Percentiles rank a stretch among this genome's conserved stretches.
Conservation (phyloP, 306 rosid species). For the Biancaea sappan region DNA sequence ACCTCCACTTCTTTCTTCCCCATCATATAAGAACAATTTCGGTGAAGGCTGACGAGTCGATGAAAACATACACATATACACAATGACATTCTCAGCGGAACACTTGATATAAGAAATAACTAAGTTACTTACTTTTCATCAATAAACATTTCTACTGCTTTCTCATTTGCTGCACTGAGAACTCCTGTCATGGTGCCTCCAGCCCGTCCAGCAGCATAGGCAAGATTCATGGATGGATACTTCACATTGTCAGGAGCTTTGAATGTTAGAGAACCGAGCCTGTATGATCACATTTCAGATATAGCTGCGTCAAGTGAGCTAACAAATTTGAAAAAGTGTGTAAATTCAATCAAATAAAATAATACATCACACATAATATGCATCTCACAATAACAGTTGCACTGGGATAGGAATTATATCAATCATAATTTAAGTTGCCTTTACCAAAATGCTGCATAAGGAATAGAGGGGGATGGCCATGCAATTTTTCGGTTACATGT, state of each 20-base stretch:
- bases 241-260: constrained; percentile 88
- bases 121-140: constrained; percentile 71
- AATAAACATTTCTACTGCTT: constrained; percentile 95
- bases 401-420: constrained; percentile 1
- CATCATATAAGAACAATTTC: not conserved
- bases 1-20: not conserved
- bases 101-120: not conserved
- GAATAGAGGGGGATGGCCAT: not conserved
- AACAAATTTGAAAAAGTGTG: not conserved
- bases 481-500: not conserved
- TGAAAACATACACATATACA: not conserved
- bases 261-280: constrained; percentile 95
- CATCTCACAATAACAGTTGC: not conserved
- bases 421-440: not conserved
- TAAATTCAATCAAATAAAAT: not conserved
- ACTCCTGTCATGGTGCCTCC: constrained; percentile 99
- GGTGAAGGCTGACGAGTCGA: constrained; percentile 8
- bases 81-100: constrained; percentile 2
- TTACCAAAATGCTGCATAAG: constrained; percentile 12
- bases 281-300: constrained; percentile 47
- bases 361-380: not conserved
- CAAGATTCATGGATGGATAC: constrained; percentile 97
- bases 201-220: constrained; percentile 95
- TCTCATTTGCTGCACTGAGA: constrained; percentile 99
- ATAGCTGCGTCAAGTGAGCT: constrained; percentile 18